Base-by-base conservation (phyloP, 139 green algal species). In the Helicosporidium sp. region DNA sequence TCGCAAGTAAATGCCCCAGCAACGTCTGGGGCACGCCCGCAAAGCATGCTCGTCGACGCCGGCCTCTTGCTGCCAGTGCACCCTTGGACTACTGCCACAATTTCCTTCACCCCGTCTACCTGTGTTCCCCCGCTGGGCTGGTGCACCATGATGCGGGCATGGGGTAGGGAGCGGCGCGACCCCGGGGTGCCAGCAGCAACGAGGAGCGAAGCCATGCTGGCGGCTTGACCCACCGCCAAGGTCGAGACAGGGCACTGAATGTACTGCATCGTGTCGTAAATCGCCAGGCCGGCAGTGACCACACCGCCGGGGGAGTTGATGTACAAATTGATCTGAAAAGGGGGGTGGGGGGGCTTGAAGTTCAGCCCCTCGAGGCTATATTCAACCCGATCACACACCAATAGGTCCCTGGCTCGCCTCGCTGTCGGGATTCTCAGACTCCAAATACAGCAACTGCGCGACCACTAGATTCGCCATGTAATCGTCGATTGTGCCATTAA, bases 191-290 rank as follows among this genome's bases (percentile, higher is more conserved):
- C 82, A 18, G 78, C 77, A 7, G 78, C 66, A 6, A 96, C 70
- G 43, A 96, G 72, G 46, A 96, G 61, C 0, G 78, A 91, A 0
- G 75, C 88, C 88, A 97, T 97, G 26, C 69, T 87, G 6, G 70
- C 72, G 5, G 86, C 86, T 57, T 97, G 87, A 0, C 87, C 87
- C 3, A 95, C 52, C 42, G 81, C 89, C n/a, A 95, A 55, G 0
- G 87, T 97, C 57, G 55, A 69, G 48, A 96, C 76, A 24, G 85
- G 83, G 54, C 72, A 84, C 13, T 61, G 54, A 31, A 96, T 77
- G 62, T 96, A 96, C 74, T 91, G 83, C 87, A 97, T 97, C 2
- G 87, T 94, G 68, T 97, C 88, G 43, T 97, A 97, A 7, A 97
- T 93, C 5, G 88, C 88, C 26, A 97, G 66, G 1, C 86, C 82